Conservation (phyloP, 2,329 filamentous ascomycete species). For the Cercospora zeina region DNA sequence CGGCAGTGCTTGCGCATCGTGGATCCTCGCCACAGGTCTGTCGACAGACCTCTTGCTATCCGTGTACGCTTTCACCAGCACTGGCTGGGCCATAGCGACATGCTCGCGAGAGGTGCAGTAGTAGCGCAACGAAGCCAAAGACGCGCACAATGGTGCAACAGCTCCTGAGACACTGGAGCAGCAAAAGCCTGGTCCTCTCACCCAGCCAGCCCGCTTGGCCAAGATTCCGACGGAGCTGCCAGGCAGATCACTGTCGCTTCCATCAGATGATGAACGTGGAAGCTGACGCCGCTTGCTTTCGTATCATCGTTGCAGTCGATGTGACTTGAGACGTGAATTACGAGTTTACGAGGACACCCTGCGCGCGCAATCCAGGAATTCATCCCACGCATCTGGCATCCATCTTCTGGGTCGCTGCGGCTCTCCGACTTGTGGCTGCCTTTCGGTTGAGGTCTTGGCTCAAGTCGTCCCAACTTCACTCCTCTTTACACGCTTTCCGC, state of each 20-base stretch:
- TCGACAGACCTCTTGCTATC: conserved; percentile 21
- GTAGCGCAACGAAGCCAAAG: not conserved
- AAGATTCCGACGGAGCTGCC: not conserved
- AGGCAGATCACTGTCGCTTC: not conserved
- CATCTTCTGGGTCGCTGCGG: no score
- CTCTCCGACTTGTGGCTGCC: conserved; percentile 16
- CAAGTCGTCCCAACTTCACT: conserved; percentile 17
- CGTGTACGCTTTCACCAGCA: conserved; percentile 43
- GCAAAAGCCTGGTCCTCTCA: conserved; percentile 16
- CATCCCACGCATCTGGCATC: not conserved
- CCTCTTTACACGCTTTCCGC: conserved; percentile 4
- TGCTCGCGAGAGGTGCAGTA: conserved; percentile 1
- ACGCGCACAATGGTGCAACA: not conserved
- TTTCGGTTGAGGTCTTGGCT: conserved; percentile 16
- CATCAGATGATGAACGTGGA: not conserved
- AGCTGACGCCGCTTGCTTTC: not conserved
- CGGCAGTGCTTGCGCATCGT: conserved; percentile 32
- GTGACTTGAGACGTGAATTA: not conserved
- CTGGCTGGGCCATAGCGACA: conserved; percentile 45
- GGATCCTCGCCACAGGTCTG: conserved; percentile 15
- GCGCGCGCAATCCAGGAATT: not conserved
- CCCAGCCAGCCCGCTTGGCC: not conserved
- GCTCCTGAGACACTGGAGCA: conserved; percentile 17
- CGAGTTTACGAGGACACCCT: not conserved
- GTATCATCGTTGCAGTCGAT: not conserved